Percentiles rank a stretch among this genome's conserved stretches.
Evolutionary conservation across 2,329 filamentous ascomycete species (phyloP).

Genomic region (Fusarium floridanum): DNA sequence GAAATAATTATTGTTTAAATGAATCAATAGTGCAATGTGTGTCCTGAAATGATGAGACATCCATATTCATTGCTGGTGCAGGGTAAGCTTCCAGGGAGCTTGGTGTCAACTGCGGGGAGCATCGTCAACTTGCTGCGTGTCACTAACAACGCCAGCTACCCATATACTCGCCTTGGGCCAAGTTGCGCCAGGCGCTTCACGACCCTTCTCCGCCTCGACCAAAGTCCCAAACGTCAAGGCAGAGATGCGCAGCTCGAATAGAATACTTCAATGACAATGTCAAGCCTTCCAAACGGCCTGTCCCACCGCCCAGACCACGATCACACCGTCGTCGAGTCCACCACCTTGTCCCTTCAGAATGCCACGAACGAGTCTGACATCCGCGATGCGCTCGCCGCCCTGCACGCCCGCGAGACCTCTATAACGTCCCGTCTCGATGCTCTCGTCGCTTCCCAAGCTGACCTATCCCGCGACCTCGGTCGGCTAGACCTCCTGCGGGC

Average conservation of each 20-base stretch:
- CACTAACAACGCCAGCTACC: conserved; percentile 36
- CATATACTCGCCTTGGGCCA: conserved; percentile 17
- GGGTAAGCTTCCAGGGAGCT: conserved; percentile 30
- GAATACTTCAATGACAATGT: conserved; percentile 60
- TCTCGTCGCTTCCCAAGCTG: conserved; percentile 85
- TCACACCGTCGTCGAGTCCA: conserved; percentile 47
- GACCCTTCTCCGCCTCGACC: conserved; percentile 21
- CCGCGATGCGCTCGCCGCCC: conserved; percentile 78
- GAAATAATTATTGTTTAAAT: not conserved
- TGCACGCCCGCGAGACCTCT: conserved; percentile 80
- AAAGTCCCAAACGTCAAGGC: conserved; percentile 42
- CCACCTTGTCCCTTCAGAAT: conserved; percentile 67
- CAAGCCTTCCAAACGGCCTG: conserved; percentile 61
- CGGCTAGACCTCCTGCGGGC: conserved; percentile 91
- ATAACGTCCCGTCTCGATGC: conserved; percentile 81
- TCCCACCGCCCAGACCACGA: conserved; percentile 50
- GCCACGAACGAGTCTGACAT: conserved; percentile 84
- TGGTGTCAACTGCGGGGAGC: conserved; percentile 38
- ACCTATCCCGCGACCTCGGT: conserved; percentile 86
- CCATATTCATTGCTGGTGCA: conserved; percentile 9
- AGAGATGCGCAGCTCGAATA: conserved; percentile 59
- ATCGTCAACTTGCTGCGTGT: conserved; percentile 40
- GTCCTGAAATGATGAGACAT: not conserved
- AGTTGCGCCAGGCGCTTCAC: conserved; percentile 33
- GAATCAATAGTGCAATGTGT: not conserved